Conservation (phyloP, 176 grass and related monocot species). For the Triticum dicoccoides region DNA sequence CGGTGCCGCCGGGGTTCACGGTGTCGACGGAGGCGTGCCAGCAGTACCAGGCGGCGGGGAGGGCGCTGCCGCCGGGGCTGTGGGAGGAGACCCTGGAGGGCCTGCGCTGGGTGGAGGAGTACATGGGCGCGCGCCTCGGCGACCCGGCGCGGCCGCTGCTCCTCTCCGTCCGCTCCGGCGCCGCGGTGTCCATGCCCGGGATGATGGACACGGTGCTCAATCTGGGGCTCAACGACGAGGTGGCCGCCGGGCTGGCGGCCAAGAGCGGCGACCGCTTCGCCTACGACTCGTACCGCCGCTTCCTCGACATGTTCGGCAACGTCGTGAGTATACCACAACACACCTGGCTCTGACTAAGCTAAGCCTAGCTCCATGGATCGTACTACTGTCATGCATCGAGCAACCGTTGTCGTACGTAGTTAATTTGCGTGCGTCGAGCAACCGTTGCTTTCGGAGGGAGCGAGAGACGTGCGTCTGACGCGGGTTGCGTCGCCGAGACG, state of each 20-base stretch:
- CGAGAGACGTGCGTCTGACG: not conserved
- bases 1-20: slow-evolving; percentile 95
- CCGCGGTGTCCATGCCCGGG: slow-evolving; percentile 96
- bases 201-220: slow-evolving; percentile 99
- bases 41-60: slow-evolving; percentile 75
- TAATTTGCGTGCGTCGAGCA: not conserved
- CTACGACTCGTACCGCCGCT: slow-evolving; percentile 90
- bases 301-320: slow-evolving; percentile 98
- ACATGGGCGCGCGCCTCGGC: slow-evolving; percentile 75
- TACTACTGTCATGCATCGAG: too few species aligned
- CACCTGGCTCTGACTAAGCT: not conserved
- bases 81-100: slow-evolving; percentile 91
- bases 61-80: slow-evolving; percentile 51
- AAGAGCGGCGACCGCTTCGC: slow-evolving; percentile 97
- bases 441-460: not conserved
- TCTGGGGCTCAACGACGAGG: slow-evolving; percentile 91
- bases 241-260: slow-evolving; percentile 61
- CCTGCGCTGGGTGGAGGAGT: slow-evolving; percentile 66
- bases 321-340: slow-evolving; percentile 48
- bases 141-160: slow-evolving; percentile 76
- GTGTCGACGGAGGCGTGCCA: slow-evolving; percentile 95
- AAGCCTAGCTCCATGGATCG: not conserved
- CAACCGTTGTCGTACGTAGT: not conserved
- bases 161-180: slow-evolving; percentile 95
- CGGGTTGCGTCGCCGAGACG: not conserved